A percentile compares a stretch with the other conserved stretches of the same genome.
phyloP scores from a whole-genome alignment of 345 rosid genomes.

The Rhizophora mangle region DNA sequence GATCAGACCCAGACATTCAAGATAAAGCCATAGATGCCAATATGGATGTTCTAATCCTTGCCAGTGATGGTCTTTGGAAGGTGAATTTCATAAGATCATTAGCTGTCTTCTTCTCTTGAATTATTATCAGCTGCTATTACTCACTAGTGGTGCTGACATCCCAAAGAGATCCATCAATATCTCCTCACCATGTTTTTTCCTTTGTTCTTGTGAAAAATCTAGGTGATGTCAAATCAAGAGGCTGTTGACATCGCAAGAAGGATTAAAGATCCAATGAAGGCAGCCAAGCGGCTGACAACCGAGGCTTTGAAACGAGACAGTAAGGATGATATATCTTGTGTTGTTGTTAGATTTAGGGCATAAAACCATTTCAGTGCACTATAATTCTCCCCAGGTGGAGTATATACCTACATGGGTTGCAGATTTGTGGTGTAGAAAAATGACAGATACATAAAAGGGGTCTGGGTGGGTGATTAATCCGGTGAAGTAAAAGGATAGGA shows the following conservation, averaged over 20 bases:
- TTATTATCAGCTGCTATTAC: background rate
- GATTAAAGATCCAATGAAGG: conserved; percentile 64
- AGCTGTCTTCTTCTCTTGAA: background rate
- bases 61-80: conserved; percentile 78
- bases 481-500: background rate
- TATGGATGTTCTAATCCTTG: conserved; percentile 49
- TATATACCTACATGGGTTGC: conserved; percentile 26
- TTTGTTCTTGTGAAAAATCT: conserved; percentile 16
- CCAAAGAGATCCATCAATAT: background rate
- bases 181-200: background rate
- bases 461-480: conserved; percentile 11
- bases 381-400: conserved; percentile 13
- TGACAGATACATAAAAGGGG: conserved; percentile 5
- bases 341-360: conserved; percentile 61
- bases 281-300: conserved; percentile 61
- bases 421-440: conserved; percentile 22
- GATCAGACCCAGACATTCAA: conserved; percentile 54
- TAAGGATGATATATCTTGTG: conserved; percentile 76
- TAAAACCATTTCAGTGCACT: conserved; percentile 19
- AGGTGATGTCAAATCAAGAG: conserved; percentile 80
- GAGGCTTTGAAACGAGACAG: conserved; percentile 67
- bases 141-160: background rate
- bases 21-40: conserved; percentile 29
- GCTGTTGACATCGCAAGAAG: conserved; percentile 67
- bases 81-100: conserved; percentile 31